Evolutionary conservation across 1,284 basidiomycete genomes (phyloP).

Genomic region (Ustilago loliicola): DNA sequence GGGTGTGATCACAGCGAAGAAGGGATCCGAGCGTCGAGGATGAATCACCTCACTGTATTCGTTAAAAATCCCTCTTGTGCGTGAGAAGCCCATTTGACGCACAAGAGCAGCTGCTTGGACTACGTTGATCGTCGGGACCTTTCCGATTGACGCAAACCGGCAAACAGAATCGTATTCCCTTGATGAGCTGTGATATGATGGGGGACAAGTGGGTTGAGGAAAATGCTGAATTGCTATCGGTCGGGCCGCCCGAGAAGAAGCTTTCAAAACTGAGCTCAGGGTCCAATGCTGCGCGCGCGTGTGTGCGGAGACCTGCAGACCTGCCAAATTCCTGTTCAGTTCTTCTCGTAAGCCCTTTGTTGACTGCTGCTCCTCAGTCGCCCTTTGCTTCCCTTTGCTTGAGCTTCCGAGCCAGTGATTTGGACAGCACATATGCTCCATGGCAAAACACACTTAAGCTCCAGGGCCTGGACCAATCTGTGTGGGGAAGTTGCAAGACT

Average conservation of each 20-base stretch:
- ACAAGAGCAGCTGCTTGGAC: no score
- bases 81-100: background rate
- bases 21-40: constrained; percentile 21
- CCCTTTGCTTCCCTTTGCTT: background rate
- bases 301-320: constrained; percentile 5
- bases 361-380: background rate
- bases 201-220: background rate
- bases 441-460: no score
- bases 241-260: constrained; percentile 6
- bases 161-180: background rate
- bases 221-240: background rate
- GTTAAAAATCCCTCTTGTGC: background rate
- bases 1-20: constrained; percentile 21
- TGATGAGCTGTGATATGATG: background rate
- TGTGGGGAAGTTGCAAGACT: background rate
- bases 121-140: background rate
- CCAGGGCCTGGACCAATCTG: no score
- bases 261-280: constrained; percentile 12
- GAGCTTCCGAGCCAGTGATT: background rate
- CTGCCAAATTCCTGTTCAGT: constrained; percentile 2
- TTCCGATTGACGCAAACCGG: background rate
- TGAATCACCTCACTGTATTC: background rate
- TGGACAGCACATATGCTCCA: no score
- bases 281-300: constrained; percentile 7
- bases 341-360: background rate